Conservation (phyloP, 169 alveolate genomes). For the Eimeria acervulina region DNA sequence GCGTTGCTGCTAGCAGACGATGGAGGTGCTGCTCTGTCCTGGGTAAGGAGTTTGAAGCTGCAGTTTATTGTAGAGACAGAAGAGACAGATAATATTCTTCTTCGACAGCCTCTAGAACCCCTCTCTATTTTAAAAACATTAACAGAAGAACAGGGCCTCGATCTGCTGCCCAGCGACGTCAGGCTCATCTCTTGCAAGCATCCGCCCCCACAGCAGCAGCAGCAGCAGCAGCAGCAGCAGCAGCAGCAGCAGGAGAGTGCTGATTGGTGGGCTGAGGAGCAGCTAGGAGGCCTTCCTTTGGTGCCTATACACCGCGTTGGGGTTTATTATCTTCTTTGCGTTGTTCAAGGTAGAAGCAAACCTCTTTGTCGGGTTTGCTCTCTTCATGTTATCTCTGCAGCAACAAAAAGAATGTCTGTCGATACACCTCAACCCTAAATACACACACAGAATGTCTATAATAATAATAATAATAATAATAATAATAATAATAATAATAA, state of each 20-base stretch:
- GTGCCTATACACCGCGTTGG: slow-evolving; percentile 5
- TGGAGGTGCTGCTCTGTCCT: neutral
- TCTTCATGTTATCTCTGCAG: neutral
- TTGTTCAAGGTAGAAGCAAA: neutral
- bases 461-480: no score
- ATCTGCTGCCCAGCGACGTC: neutral
- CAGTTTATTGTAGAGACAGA: neutral
- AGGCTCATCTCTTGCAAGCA: neutral
- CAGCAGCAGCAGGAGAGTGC: no score
- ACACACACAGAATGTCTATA: no score
- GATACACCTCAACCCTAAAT: no score
- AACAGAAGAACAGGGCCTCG: neutral
- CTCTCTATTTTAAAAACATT: neutral
- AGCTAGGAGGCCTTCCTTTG: neutral
- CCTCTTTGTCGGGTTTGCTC: neutral
- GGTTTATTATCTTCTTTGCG: neutral
- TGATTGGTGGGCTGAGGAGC: neutral
- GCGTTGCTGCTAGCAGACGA: neutral
- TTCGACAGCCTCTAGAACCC: neutral
- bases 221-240: slow-evolving; percentile 8
- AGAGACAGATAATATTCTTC: neutral
- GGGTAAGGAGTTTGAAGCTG: neutral
- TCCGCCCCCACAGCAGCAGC: neutral
- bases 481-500: no score
- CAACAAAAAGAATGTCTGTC: no score